These are phyloP conservation scores for Pyrenophora graminea DNA, from an alignment of 2,329 filamentous ascomycete species.

Conservation along the genomic window DNA sequence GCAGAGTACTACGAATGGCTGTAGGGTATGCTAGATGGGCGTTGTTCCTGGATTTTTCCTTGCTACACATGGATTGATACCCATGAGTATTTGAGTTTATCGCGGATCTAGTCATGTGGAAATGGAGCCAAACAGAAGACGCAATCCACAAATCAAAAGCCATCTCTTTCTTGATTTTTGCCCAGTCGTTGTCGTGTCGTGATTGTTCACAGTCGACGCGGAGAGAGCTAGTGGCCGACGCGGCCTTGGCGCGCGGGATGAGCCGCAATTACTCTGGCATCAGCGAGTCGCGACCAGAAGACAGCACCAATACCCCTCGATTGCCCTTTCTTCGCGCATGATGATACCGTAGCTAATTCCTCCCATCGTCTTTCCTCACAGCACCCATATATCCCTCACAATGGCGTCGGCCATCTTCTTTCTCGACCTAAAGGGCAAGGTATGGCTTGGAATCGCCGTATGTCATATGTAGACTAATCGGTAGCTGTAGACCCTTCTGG, in stretches of 20 bases:
- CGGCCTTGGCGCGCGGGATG: slow-evolving; percentile 12
- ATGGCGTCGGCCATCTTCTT: slow-evolving; percentile 99
- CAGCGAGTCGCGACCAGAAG: slow-evolving; percentile 13
- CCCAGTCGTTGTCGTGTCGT: too few species aligned
- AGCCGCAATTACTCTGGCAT: slow-evolving; percentile 16
- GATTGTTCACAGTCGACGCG: background rate
- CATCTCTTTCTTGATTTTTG: too few species aligned
- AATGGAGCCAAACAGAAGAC: too few species aligned
- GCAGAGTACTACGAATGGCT: too few species aligned
- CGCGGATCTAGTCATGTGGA: too few species aligned
- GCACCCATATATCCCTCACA: slow-evolving; percentile 29
- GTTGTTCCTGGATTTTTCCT: too few species aligned
- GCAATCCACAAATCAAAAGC: too few species aligned
- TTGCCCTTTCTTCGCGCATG: slow-evolving; percentile 8
- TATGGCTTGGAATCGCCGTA: slow-evolving; percentile 50
- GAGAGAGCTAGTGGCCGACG: background rate
- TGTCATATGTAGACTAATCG: slow-evolving; percentile 34
- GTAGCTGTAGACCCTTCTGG: slow-evolving; percentile 79
- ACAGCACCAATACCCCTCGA: slow-evolving; percentile 11
- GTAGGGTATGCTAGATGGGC: too few species aligned
- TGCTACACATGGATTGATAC: too few species aligned
- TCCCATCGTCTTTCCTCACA: background rate
- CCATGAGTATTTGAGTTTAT: too few species aligned
- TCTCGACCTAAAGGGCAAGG: slow-evolving; percentile 99
- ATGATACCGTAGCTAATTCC: slow-evolving; percentile 14